Percentiles rank a stretch among this genome's conserved stretches.
Evolutionary conservation across 768 basidiomycete species (phyloP).

Genomic region (Naganishia kalamii): DNA sequence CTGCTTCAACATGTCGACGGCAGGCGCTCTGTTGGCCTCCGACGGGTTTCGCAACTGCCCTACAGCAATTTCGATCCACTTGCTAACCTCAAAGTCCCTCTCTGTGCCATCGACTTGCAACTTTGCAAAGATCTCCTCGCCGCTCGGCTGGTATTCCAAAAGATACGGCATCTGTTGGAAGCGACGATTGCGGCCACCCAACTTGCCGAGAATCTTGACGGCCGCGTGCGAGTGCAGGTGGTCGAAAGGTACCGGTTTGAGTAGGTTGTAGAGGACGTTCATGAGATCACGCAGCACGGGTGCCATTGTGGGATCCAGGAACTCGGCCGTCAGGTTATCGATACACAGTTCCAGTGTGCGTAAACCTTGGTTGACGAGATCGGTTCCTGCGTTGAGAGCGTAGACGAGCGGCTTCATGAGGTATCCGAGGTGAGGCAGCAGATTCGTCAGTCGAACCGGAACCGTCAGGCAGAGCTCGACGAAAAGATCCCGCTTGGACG

Average conservation of each 20-base stretch:
- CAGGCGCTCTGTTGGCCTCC: conserved; percentile 14
- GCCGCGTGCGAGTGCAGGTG: conserved; percentile 90
- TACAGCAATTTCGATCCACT: conserved; percentile 13
- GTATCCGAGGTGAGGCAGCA: conserved; percentile 88
- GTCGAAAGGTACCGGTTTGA: conserved; percentile 77
- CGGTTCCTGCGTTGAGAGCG: conserved; percentile 76
- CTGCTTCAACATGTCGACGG: conserved; percentile 18
- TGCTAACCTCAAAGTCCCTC: conserved; percentile 14
- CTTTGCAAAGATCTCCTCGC: conserved; percentile 13
- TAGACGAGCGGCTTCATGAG: conserved; percentile 93
- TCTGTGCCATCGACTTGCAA: conserved; percentile 16
- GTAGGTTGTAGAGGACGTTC: conserved; percentile 83
- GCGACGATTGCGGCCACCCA: conserved; percentile 87
- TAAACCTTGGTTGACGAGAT: conserved; percentile 88
- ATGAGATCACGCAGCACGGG: conserved; percentile 88
- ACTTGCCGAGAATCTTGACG: conserved; percentile 89
- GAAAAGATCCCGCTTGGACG: conserved; percentile 73
- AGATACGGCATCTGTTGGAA: conserved; percentile 73
- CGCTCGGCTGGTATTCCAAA: conserved; percentile 61
- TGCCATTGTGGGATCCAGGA: conserved; percentile 89
- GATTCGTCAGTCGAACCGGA: conserved; percentile 86
- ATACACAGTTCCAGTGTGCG: conserved; percentile 97
- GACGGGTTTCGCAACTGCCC: conserved; percentile 12
- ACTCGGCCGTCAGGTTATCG: conserved; percentile 95
- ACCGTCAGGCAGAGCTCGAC: conserved; percentile 96